Percentiles rank a stretch among this genome's conserved stretches.
These are phyloP conservation scores for Asterochloris erici DNA, from an alignment of 139 green algal species.

Conservation along the genomic window DNA sequence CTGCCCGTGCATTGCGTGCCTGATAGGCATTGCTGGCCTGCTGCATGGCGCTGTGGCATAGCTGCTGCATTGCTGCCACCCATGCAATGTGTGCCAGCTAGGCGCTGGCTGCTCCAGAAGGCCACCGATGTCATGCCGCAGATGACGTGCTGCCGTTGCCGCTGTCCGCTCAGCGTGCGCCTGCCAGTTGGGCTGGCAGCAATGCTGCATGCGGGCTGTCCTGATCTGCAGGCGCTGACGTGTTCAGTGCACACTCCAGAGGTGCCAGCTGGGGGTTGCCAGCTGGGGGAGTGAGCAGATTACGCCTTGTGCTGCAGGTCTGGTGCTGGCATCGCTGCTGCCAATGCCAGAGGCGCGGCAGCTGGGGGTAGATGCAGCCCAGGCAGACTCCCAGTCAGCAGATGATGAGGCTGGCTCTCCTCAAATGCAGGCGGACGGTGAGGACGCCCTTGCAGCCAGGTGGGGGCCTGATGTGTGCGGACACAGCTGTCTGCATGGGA, in stretches of 20 bases:
- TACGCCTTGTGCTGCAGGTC: slow-evolving; percentile 18
- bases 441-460: neutral
- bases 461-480: neutral
- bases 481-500: neutral
- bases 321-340: slow-evolving; percentile 41
- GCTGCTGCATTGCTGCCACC: neutral
- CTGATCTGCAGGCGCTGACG: no score
- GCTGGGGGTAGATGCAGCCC: slow-evolving; percentile 26
- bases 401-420: neutral
- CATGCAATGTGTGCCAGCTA: neutral
- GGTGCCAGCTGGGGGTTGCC: no score
- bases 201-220: no score
- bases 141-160: no score
- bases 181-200: no score
- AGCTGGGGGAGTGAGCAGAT: no score
- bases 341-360: slow-evolving; percentile 27
- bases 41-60: neutral
- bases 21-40: neutral
- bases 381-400: neutral
- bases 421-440: neutral
- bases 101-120: slow-evolving; percentile 25
- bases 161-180: no score
- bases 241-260: no score
- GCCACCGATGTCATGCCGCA: no score
- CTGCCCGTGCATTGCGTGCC: neutral